These are phyloP conservation scores for Rutstroemia sp. DNA, from an alignment of 2,329 filamentous ascomycete species.

Conservation along the genomic window DNA sequence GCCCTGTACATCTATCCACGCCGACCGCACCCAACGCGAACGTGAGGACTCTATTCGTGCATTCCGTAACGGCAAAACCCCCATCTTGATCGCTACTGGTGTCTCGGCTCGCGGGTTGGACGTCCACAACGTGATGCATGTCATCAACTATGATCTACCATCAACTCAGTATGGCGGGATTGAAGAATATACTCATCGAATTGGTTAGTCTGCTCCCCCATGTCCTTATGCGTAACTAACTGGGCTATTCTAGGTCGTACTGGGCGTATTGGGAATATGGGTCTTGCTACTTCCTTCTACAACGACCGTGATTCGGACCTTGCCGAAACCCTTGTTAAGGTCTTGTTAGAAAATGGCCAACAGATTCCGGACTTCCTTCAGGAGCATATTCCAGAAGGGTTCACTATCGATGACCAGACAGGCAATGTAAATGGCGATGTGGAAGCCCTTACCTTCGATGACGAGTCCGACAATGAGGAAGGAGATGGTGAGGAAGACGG, in stretches of 20 bases:
- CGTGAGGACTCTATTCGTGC: slow-evolving; percentile 85
- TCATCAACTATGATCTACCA: slow-evolving; percentile 91
- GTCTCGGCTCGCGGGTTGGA: slow-evolving; percentile 73
- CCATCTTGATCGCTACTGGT: slow-evolving; percentile 80
- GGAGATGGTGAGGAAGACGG: slow-evolving; percentile 33
- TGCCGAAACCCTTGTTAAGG: slow-evolving; percentile 67
- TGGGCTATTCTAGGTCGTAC: slow-evolving; percentile 61
- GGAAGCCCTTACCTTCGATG: slow-evolving; percentile 37
- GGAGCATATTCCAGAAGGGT: slow-evolving; percentile 50
- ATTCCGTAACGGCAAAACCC: slow-evolving; percentile 67
- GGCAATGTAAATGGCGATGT: slow-evolving; percentile 16
- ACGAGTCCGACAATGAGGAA: slow-evolving; percentile 53
- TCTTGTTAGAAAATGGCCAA: slow-evolving; percentile 74
- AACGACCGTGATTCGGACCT: slow-evolving; percentile 69
- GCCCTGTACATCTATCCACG: slow-evolving; percentile 82
- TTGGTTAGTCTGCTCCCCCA: slow-evolving; percentile 51
- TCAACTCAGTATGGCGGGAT: slow-evolving; percentile 72
- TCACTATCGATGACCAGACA: slow-evolving; percentile 21
- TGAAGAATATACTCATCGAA: slow-evolving; percentile 88
- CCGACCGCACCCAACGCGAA: slow-evolving; percentile 80
- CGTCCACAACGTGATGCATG: slow-evolving; percentile 76
- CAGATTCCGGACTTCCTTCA: slow-evolving; percentile 75
- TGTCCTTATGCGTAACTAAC: neutral
- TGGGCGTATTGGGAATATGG: slow-evolving; percentile 82
- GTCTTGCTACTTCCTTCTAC: slow-evolving; percentile 84